Evolutionary conservation across 139 green algal species (phyloP).

Genomic region (Tetraselmis striata): DNA sequence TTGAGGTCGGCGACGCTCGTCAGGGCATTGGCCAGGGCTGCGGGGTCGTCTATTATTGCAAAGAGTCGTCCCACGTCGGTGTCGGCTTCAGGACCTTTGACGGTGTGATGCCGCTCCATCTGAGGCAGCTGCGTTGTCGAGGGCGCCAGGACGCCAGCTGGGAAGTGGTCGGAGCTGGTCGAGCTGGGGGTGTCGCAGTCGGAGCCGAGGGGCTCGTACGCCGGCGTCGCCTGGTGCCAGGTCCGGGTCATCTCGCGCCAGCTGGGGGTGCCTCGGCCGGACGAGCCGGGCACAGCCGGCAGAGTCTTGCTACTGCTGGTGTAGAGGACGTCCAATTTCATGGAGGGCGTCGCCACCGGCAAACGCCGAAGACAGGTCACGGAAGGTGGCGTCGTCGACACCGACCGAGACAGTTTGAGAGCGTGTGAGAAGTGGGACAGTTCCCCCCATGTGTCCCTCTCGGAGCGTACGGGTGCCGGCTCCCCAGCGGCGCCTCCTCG

Average conservation of each 20-base stretch:
- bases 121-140: neutral
- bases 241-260: too few relatives aligned
- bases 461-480: neutral
- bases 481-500: too few relatives aligned
- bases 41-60: neutral
- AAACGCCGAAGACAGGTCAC: neutral
- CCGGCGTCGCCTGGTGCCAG: neutral
- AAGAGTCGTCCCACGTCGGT: too few relatives aligned
- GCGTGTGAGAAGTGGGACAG: neutral
- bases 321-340: neutral
- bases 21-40: neutral
- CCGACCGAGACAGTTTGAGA: too few relatives aligned
- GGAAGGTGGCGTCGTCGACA: neutral
- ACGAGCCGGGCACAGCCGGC: neutral
- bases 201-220: neutral
- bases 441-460: neutral
- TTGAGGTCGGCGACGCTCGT: neutral
- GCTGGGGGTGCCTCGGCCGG: too few relatives aligned
- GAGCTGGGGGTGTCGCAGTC: neutral
- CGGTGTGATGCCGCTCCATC: too few relatives aligned
- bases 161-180: neutral
- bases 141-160: neutral
- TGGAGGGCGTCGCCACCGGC: neutral
- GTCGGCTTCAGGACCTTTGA: too few relatives aligned
- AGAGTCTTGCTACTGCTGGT: neutral